These are phyloP conservation scores for Mycena epipterygia DNA, from an alignment of 768 basidiomycete genomes.

Conservation along the genomic window DNA sequence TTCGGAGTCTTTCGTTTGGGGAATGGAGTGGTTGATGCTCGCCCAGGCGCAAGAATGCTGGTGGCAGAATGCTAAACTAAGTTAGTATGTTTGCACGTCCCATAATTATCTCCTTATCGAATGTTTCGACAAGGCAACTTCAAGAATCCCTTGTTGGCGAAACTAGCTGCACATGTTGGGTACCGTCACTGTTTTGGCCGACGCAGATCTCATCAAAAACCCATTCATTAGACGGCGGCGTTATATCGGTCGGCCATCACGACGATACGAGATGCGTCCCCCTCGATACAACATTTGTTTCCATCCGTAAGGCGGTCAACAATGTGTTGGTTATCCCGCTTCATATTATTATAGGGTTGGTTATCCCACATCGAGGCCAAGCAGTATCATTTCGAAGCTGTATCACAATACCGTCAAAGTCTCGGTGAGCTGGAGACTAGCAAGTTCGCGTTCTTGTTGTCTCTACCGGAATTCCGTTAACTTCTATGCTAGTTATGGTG, in stretches of 20 bases:
- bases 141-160: conserved; percentile 88
- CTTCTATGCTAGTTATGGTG: conserved; percentile 77
- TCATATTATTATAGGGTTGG: conserved; percentile 71
- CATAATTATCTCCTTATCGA: conserved; percentile 29
- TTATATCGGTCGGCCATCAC: conserved; percentile 70
- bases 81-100: conserved; percentile 56
- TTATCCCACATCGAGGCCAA: conserved; percentile 87
- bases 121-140: conserved; percentile 62
- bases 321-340: neutral
- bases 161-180: conserved; percentile 80
- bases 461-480: conserved; percentile 3
- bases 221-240: conserved; percentile 66
- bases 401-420: conserved; percentile 90
- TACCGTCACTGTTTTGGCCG: conserved; percentile 7
- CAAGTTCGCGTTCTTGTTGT: conserved; percentile 58
- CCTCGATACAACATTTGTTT: conserved; percentile 61
- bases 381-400: conserved; percentile 87
- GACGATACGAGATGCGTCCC: conserved; percentile 58
- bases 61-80: conserved; percentile 92
- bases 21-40: conserved; percentile 83
- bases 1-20: conserved; percentile 67
- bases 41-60: conserved; percentile 98
- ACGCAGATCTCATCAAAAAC: conserved; percentile 17
- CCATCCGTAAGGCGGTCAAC: conserved; percentile 61
- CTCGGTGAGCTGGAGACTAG: conserved; percentile 88